Evolutionary conservation across 2,329 filamentous ascomycete species (phyloP), one percentile per base, ranked within the genome.

Genomic region (Calonectria crousiana): DNA sequence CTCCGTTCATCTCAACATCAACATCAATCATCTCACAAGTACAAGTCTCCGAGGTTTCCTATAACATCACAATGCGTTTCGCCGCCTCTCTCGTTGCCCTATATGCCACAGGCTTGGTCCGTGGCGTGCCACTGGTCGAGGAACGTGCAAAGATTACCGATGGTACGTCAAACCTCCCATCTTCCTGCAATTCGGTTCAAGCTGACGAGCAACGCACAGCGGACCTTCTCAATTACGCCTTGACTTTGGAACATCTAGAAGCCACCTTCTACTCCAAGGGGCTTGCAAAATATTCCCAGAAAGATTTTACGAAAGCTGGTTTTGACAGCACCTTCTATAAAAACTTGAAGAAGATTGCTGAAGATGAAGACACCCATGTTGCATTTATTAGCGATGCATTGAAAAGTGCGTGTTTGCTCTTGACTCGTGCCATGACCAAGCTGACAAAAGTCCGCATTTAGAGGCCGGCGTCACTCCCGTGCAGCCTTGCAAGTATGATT

Each of bases 261-360:
- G 85, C 90, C 74, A 87, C 86, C 69, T 94, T 94, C 84, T 94
- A 94, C 84, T 84, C 86, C 49, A 81, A 92, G 65, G 92, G 89
- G 47, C 85, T 94, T 5, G 82, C 85, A 72, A 92, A 91, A 78
- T 93, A 90, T 85, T 87, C 87, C 38, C 82, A 87, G 73, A 76
- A 81, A 2, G 86, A 91, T 77, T 93, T 93, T 80, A 78, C 84
- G 32, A 84, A 82, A 44, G 90, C 89, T 58, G 90, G 90, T 18
- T 89, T 87, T 79, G 82, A 87, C 65, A 78, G 84, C 0, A 83
- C 84, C 6, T 90, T 92, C 81, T 93, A 92, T 84, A 84, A 85
- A 65, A 91, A 92, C 84, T 79, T 94, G 68, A 83, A 88, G 81
- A 87, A 86, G 74, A 88, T 94, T 69, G 87, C 86, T 20, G 79